Conservation (phyloP, 2,329 filamentous ascomycete genomes). For the Stromatinia cepivora region DNA sequence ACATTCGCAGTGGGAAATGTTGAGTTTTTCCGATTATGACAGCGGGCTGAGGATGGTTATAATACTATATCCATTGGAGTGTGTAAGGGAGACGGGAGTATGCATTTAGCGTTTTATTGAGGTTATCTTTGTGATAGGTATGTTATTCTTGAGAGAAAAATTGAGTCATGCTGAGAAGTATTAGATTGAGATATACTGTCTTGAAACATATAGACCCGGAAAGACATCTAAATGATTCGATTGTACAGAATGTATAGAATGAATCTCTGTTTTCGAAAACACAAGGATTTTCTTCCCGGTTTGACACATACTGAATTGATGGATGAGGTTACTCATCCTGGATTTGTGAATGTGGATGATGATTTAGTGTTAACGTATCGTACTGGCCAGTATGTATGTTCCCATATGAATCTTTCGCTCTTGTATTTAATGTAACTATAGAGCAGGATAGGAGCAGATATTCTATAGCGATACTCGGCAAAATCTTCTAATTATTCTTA, state of each 20-base stretch:
- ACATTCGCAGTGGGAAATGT: slow-evolving; percentile 27
- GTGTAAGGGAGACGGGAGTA: slow-evolving; percentile 33
- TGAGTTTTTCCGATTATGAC: slow-evolving; percentile 33
- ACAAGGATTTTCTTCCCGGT: slow-evolving; percentile 31
- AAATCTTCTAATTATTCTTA: slow-evolving; percentile 31
- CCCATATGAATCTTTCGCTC: not conserved
- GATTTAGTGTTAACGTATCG: slow-evolving; percentile 35
- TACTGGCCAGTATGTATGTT: slow-evolving; percentile 34
- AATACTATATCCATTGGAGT: slow-evolving; percentile 35
- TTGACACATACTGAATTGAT: slow-evolving; percentile 26
- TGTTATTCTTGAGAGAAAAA: slow-evolving; percentile 10
- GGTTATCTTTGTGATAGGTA: slow-evolving; percentile 35
- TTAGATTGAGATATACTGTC: slow-evolving; percentile 33
- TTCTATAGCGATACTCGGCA: slow-evolving; percentile 32
- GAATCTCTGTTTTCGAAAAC: slow-evolving; percentile 29
- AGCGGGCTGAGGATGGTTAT: slow-evolving; percentile 35
- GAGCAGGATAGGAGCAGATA: slow-evolving; percentile 36
- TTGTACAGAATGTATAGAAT: slow-evolving; percentile 31
- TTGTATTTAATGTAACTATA: slow-evolving; percentile 16
- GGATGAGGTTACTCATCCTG: slow-evolving; percentile 35
- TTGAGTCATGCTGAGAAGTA: not conserved
- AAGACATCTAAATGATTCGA: not conserved
- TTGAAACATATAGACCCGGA: slow-evolving; percentile 19
- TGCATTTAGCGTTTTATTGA: slow-evolving; percentile 36
- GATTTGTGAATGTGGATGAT: slow-evolving; percentile 34